Conservation (phyloP, 1,139 yeast species). For the Ogataea hybrid region DNA sequence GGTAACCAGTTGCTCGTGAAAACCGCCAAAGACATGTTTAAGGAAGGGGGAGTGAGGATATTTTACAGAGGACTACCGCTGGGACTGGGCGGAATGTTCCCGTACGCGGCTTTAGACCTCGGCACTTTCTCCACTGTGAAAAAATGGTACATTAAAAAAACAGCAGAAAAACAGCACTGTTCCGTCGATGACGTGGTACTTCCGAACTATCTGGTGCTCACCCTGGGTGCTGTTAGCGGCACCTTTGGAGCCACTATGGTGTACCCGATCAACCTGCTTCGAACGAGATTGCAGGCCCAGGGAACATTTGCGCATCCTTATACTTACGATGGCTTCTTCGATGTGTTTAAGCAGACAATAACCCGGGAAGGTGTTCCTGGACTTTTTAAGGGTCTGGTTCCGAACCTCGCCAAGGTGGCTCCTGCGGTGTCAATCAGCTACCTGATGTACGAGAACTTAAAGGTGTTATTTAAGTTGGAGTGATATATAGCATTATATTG, state of each 20-base stretch:
- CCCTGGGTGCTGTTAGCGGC: constrained; percentile 94
- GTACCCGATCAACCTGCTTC: constrained; percentile 82
- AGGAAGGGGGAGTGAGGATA: constrained; percentile 71
- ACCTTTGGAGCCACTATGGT: constrained; percentile 95
- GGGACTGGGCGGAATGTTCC: constrained; percentile 93
- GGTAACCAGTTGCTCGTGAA: constrained; percentile 61
- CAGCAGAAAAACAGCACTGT: constrained; percentile 50
- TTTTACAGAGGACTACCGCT: constrained; percentile 87
- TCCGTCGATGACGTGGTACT: constrained; percentile 65
- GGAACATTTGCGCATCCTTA: constrained; percentile 97
- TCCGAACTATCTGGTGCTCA: constrained; percentile 76
- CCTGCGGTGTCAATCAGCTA: constrained; percentile 97
- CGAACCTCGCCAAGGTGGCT: constrained; percentile 93
- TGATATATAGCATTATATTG: constrained; percentile 15
- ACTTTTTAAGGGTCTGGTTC: constrained; percentile 85
- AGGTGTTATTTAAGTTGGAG: constrained; percentile 56
- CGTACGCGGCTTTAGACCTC: constrained; percentile 92
- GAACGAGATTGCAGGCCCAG: constrained; percentile 96
- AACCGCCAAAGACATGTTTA: constrained; percentile 76
- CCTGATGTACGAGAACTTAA: constrained; percentile 89
- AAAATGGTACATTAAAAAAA: constrained; percentile 63
- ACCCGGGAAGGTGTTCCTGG: constrained; percentile 88
- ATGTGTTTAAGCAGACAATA: constrained; percentile 74
- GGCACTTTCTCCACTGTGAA: constrained; percentile 91
- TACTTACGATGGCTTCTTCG: constrained; percentile 76